Conservation (phyloP, 108 stramenopile species). For the Aurantiochytrium sp. region DNA sequence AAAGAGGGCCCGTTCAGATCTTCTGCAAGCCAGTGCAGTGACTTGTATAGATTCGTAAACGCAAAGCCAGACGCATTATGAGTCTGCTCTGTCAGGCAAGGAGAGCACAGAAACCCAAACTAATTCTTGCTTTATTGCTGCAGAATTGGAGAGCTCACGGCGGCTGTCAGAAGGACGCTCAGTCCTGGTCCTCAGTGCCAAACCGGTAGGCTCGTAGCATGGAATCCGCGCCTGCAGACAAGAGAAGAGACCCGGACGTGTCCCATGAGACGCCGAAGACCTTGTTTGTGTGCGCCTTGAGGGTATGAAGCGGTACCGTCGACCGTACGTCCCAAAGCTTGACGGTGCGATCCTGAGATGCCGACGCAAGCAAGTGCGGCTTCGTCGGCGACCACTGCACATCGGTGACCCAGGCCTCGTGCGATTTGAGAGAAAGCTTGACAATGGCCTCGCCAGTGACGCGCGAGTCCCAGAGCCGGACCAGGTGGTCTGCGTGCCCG, state of each 20-base stretch:
- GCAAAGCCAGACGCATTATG: too few relatives aligned
- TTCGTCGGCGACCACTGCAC: background rate
- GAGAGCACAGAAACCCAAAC: too few relatives aligned
- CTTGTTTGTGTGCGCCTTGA: background rate
- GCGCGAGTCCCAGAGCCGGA: slow-evolving; percentile 18
- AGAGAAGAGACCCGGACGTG: background rate
- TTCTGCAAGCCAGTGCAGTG: background rate
- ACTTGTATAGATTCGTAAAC: too few relatives aligned
- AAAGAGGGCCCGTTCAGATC: background rate
- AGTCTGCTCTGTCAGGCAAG: too few relatives aligned
- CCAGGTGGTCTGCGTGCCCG: background rate
- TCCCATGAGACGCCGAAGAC: background rate
- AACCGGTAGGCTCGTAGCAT: background rate
- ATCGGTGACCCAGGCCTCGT: background rate
- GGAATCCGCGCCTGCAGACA: background rate
- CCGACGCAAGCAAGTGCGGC: background rate
- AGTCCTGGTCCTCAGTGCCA: too few relatives aligned
- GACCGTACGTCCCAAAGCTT: slow-evolving; percentile 12
- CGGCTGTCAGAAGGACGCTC: too few relatives aligned
- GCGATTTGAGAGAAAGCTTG: background rate
- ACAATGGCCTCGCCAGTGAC: slow-evolving; percentile 6
- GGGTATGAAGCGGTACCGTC: background rate
- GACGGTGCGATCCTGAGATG: background rate
- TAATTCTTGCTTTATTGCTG: too few relatives aligned
- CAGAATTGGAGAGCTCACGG: too few relatives aligned